phyloP scores from a whole-genome alignment of 768 basidiomycete species.

The Antrodiella citrinella region DNA sequence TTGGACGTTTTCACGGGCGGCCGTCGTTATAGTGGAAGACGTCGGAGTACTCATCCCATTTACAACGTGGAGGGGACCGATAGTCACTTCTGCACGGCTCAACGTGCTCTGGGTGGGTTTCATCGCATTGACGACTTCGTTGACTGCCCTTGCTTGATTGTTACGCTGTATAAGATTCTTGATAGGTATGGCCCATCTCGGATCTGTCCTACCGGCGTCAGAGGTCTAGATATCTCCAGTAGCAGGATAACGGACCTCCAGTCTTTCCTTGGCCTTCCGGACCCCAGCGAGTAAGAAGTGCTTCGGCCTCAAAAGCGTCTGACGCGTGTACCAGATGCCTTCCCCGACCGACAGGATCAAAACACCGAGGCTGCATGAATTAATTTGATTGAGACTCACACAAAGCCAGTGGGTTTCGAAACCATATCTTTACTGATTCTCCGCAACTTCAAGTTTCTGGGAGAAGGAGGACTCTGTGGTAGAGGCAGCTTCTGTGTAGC shows the following conservation, averaged over 20 bases:
- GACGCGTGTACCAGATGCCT: constrained; percentile 90
- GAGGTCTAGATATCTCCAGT: constrained; percentile 1
- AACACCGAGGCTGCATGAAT: too few species aligned
- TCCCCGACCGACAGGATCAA: constrained; percentile 8
- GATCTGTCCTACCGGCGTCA: constrained; percentile 45
- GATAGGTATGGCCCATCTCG: constrained; percentile 83
- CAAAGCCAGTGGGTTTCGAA: constrained; percentile 71
- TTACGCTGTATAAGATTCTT: constrained; percentile 64
- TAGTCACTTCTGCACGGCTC: constrained; percentile 32
- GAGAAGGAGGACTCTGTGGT: constrained; percentile 25
- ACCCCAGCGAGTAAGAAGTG: constrained; percentile 80
- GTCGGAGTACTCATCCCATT: constrained; percentile 67
- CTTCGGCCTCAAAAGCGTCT: constrained; percentile 83
- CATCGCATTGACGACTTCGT: constrained; percentile 67
- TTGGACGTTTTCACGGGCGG: constrained; percentile 60
- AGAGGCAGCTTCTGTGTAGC: too few species aligned
- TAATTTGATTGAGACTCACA: too few species aligned
- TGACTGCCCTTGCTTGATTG: constrained; percentile 65
- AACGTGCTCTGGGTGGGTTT: constrained; percentile 44
- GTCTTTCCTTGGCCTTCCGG: constrained; percentile 85
- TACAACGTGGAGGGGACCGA: constrained; percentile 63
- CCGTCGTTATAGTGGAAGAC: constrained; percentile 69
- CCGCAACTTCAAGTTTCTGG: constrained; percentile 43
- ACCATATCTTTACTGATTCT: constrained; percentile 87
- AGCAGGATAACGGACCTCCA: constrained; percentile 44